phyloP scores from a whole-genome alignment of 139 green algal genomes.

The Astrephomene gubernaculifera region DNA sequence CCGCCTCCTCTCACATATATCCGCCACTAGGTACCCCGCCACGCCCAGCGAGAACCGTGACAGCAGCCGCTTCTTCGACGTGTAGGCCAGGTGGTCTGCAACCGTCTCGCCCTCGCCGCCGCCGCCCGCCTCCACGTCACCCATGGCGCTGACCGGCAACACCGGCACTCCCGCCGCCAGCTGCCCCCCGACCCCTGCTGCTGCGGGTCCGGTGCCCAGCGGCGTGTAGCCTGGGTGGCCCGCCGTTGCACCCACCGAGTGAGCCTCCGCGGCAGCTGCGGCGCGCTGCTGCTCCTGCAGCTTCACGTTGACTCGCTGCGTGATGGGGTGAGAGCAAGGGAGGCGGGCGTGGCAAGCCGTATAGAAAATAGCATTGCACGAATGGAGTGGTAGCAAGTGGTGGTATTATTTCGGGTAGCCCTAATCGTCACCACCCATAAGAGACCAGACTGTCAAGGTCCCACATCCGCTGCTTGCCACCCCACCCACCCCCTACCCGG shows the following conservation, averaged over 20 bases:
- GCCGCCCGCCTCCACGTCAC: not conserved
- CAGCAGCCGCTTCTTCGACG: slow-evolving; percentile 20
- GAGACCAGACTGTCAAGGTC: too few relatives aligned
- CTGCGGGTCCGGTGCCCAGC: not conserved
- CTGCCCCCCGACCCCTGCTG: not conserved
- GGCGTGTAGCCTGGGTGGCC: not conserved
- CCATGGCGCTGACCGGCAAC: not conserved
- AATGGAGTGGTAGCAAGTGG: too few relatives aligned
- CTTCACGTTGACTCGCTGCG: slow-evolving; percentile 3
- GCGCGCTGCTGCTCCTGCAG: not conserved
- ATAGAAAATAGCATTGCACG: too few relatives aligned
- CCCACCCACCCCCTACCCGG: slow-evolving; percentile 7
- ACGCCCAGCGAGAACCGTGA: slow-evolving; percentile 17
- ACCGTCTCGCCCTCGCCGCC: slow-evolving; percentile 9
- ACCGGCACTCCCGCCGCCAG: too few relatives aligned
- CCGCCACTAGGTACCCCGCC: not conserved
- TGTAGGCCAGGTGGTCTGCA: slow-evolving; percentile 39
- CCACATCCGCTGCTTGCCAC: not conserved
- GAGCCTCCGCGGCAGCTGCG: not conserved
- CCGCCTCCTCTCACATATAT: slow-evolving; percentile 24
- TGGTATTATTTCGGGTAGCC: too few relatives aligned
- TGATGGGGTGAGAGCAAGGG: not conserved
- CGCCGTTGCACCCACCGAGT: not conserved
- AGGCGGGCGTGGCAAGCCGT: too few relatives aligned
- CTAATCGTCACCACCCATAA: too few relatives aligned